Evolutionary conservation across 192 early-diverging fungal genomes (phyloP).

Genomic region (Coemansia sp.): DNA sequence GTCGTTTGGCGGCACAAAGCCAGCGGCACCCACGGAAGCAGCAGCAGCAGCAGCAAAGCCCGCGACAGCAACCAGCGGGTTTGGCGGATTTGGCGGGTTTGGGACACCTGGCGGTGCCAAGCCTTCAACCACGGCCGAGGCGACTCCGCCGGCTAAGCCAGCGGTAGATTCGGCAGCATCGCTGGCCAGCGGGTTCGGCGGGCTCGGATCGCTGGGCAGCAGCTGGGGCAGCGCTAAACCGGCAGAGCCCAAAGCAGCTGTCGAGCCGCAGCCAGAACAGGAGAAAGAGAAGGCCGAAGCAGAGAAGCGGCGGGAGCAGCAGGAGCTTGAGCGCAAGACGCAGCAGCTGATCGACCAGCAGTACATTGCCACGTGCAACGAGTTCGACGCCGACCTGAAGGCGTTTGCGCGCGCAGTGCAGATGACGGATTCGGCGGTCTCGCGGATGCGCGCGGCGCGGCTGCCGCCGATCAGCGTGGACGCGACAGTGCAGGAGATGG

Average conservation of each 20-base stretch:
- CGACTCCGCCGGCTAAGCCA: conserved; percentile 1
- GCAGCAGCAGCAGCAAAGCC: too few species aligned
- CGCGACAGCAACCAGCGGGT: background rate
- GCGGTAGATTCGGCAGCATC: background rate
- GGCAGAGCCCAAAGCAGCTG: too few species aligned
- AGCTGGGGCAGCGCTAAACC: too few species aligned
- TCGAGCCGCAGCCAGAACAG: too few species aligned
- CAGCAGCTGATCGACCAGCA: conserved; percentile 34
- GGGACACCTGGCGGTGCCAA: too few species aligned
- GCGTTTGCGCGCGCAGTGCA: conserved; percentile 18
- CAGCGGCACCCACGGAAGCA: too few species aligned
- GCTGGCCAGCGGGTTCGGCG: background rate
- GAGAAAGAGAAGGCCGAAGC: conserved; percentile 15
- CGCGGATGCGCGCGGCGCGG: conserved; percentile 17
- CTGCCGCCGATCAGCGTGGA: conserved; percentile 43
- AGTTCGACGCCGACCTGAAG: conserved; percentile 39
- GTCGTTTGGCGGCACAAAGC: background rate
- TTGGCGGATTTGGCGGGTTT: background rate
- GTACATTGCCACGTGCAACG: conserved; percentile 40
- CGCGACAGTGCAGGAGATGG: conserved; percentile 17
- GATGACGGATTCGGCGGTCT: conserved; percentile 19
- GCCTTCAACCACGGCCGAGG: background rate
- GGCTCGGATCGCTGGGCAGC: too few species aligned
- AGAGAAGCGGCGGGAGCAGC: conserved; percentile 3
- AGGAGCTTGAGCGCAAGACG: conserved; percentile 21